Conservation (phyloP, 768 basidiomycete species). For the Russula griseocarnosa region DNA sequence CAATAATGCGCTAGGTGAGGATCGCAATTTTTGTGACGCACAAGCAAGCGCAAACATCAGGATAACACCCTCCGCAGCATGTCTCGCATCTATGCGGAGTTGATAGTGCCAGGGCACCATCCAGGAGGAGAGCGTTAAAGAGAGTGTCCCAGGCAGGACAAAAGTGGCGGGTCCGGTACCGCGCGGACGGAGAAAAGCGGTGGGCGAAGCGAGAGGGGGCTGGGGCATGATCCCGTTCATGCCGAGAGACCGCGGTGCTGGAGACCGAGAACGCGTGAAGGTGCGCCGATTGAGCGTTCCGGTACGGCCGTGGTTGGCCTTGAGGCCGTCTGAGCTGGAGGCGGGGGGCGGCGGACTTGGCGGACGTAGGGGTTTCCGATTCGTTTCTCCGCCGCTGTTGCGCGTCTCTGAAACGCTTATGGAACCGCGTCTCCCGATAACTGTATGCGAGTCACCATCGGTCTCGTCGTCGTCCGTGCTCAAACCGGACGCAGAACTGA, state of each 20-base stretch:
- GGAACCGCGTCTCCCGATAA: constrained; percentile 16
- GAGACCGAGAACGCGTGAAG: constrained; percentile 74
- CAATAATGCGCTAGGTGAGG: constrained; percentile 10
- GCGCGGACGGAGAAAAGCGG: constrained; percentile 42
- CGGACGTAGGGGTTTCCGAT: constrained; percentile 9
- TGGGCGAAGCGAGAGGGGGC: constrained; percentile 40
- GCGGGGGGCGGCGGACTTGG: constrained; percentile 23
- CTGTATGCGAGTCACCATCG: constrained; percentile 42
- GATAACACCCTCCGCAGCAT: constrained; percentile 59
- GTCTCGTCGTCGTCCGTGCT: constrained; percentile 58
- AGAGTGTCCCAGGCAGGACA: constrained; percentile 49
- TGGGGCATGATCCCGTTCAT: constrained; percentile 38
- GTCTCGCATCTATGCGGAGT: constrained; percentile 58
- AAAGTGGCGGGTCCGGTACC: constrained; percentile 31
- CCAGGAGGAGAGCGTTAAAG: constrained; percentile 45
- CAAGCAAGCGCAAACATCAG: constrained; percentile 60
- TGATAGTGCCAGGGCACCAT: constrained; percentile 40
- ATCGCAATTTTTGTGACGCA: constrained; percentile 48
- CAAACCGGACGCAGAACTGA: constrained; percentile 47
- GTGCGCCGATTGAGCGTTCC: constrained; percentile 39
- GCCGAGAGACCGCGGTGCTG: constrained; percentile 41
- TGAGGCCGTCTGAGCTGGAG: constrained; percentile 39
- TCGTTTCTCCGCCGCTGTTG: constrained; percentile 4
- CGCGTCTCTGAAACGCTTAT: constrained; percentile 13
- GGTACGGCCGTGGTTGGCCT: constrained; percentile 38